These are phyloP conservation scores for Colletotrichum sp. DNA, from an alignment of 2,329 filamentous ascomycete species.

Conservation along the genomic window DNA sequence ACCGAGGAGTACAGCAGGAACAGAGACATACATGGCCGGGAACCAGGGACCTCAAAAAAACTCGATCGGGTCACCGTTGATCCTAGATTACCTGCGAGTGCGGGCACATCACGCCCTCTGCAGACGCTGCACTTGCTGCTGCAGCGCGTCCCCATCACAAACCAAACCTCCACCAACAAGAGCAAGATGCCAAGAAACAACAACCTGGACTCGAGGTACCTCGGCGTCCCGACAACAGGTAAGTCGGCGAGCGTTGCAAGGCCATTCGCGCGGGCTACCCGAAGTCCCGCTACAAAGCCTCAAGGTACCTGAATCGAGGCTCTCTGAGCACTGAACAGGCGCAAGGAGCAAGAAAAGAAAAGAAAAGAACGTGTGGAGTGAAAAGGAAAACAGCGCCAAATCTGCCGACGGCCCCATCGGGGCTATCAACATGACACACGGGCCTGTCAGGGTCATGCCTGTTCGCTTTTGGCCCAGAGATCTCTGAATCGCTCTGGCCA, in stretches of 20 bases:
- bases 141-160: not conserved
- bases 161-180: not conserved
- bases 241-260: not conserved
- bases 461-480: not conserved
- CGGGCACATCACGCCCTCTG: not conserved
- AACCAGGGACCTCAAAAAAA: not conserved
- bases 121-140: not conserved
- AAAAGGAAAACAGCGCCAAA: slow-evolving; percentile 2
- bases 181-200: not conserved
- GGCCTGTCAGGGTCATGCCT: not conserved
- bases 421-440: slow-evolving; percentile 8
- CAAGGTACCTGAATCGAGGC: not conserved
- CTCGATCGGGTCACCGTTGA: not conserved
- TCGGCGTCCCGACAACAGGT: not conserved
- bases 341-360: not conserved
- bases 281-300: not conserved
- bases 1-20: not conserved
- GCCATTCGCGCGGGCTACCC: not conserved
- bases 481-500: slow-evolving; percentile 6
- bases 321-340: not conserved
- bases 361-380: not conserved
- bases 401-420: slow-evolving; percentile 6
- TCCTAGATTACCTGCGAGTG: not conserved
- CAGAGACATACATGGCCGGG: not conserved
- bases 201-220: not conserved